Evolutionary conservation across 176 grass and related monocot species (phyloP).

Genomic region (Oryza coarctata): DNA sequence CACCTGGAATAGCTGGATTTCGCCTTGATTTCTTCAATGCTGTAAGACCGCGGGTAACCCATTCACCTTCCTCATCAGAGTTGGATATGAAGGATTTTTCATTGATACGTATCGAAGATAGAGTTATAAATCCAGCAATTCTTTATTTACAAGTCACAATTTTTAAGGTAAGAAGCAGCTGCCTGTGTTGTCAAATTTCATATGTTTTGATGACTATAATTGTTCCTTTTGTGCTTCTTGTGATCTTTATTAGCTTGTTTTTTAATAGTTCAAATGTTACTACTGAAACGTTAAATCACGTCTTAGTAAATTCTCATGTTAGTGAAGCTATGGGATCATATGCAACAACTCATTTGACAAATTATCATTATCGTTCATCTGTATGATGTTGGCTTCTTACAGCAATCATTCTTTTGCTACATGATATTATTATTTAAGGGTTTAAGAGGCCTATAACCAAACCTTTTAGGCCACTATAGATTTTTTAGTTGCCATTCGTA

Average conservation of each 20-base stretch:
- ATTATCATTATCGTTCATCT: conserved; percentile 24
- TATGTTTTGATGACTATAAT: conserved; percentile 20
- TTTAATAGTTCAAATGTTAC: conserved; percentile 9
- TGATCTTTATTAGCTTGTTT: conserved; percentile 20
- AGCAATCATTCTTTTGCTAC: neutral
- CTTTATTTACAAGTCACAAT: conserved; percentile 80
- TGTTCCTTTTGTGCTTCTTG: conserved; percentile 16
- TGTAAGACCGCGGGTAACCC: conserved; percentile 73
- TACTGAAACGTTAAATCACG: neutral
- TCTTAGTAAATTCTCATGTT: neutral
- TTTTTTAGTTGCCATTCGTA: neutral
- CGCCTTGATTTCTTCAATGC: conserved; percentile 85
- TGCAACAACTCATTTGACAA: neutral
- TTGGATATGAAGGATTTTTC: conserved; percentile 49
- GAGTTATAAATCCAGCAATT: conserved; percentile 65
- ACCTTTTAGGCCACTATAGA: neutral
- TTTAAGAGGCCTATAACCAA: conserved; percentile 6
- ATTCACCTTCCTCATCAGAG: conserved; percentile 69
- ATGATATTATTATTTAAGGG: conserved; percentile 2
- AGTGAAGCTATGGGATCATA: neutral
- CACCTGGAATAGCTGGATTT: conserved; percentile 91
- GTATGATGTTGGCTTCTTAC: conserved; percentile 11
- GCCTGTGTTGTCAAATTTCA: neutral
- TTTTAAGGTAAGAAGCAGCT: conserved; percentile 68
- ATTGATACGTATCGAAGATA: conserved; percentile 74